phyloP scores from a whole-genome alignment of 2,329 filamentous ascomycete species.

The Alternaria rosae region DNA sequence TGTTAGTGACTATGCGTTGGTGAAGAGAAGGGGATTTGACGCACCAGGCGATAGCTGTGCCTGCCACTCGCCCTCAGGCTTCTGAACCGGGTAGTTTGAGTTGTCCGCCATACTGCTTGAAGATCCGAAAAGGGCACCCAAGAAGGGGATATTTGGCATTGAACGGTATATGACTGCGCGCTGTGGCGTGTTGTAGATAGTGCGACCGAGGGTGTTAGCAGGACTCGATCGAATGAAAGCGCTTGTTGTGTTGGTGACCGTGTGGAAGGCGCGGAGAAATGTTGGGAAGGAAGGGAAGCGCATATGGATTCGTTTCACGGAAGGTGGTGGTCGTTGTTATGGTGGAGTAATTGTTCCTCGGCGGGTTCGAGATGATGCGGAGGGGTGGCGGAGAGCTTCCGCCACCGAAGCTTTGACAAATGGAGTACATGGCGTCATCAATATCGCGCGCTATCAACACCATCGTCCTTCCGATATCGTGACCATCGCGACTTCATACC shows the following conservation, averaged over 20 bases:
- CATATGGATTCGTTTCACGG: constrained; percentile 46
- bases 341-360: neutral
- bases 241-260: constrained; percentile 55
- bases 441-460: constrained; percentile 6
- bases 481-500: neutral
- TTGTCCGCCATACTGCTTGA: constrained; percentile 56
- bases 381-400: constrained; percentile 37
- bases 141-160: constrained; percentile 80
- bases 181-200: constrained; percentile 36
- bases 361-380: constrained; percentile 20
- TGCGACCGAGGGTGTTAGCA: constrained; percentile 47
- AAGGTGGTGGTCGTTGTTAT: constrained; percentile 1
- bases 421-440: constrained; percentile 39
- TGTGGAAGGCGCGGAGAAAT: constrained; percentile 57
- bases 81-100: constrained; percentile 82
- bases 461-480: neutral
- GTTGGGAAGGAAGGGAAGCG: constrained; percentile 58
- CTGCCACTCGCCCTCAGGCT: constrained; percentile 85
- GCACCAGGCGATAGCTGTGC: constrained; percentile 78
- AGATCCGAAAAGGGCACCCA: constrained; percentile 77
- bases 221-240: constrained; percentile 41
- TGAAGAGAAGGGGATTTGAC: constrained; percentile 14
- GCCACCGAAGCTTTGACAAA: constrained; percentile 31
- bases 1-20: constrained; percentile 7
- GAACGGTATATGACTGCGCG: constrained; percentile 52